These are phyloP conservation scores for Syzygium oleosum DNA, from an alignment of 345 rosid species.

Conservation along the genomic window DNA sequence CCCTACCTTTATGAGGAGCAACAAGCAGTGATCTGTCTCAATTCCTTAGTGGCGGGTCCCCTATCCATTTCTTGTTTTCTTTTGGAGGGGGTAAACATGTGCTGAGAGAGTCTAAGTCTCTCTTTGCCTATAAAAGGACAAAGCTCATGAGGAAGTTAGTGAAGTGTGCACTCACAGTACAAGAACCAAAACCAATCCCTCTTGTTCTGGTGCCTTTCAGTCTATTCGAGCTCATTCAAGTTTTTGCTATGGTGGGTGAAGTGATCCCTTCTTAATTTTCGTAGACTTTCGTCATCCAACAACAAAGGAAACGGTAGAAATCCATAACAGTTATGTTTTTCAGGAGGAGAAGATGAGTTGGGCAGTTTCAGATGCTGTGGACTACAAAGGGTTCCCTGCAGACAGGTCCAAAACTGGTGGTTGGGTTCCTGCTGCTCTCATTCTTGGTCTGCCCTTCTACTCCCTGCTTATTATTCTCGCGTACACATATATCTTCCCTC, in stretches of 20 bases:
- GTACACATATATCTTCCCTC: background rate
- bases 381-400: conserved; percentile 44
- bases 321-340: background rate
- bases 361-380: conserved; percentile 45
- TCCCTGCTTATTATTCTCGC: background rate
- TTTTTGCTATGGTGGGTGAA: background rate
- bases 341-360: conserved; percentile 50
- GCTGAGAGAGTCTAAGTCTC: background rate
- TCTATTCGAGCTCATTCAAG: background rate
- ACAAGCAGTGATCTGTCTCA: conserved; percentile 15
- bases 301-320: background rate
- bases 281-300: background rate
- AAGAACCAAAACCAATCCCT: background rate
- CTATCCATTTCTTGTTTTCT: background rate
- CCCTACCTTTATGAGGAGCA: conserved; percentile 13
- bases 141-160: background rate
- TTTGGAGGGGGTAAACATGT: background rate
- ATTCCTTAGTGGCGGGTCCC: conserved; percentile 23
- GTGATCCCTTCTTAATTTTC: background rate
- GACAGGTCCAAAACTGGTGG: conserved; percentile 63
- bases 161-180: background rate
- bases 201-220: background rate
- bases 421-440: conserved; percentile 58
- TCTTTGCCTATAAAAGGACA: conserved; percentile 30
- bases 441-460: conserved; percentile 31